phyloP scores from a whole-genome alignment of 2,329 filamentous ascomycete species.

The Mariannaea elegans region DNA sequence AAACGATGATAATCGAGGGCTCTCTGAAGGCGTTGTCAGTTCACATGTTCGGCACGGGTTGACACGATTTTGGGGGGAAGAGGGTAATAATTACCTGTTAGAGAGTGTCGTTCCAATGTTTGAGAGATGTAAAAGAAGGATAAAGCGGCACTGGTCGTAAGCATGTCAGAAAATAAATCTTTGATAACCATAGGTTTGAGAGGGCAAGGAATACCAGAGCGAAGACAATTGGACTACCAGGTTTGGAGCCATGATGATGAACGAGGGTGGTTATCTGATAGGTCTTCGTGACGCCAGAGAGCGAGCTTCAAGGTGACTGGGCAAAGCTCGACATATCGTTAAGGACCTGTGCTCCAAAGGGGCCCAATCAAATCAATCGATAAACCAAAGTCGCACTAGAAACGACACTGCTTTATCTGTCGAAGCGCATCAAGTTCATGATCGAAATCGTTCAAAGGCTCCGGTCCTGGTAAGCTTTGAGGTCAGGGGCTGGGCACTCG shows the following conservation, averaged over 20 bases:
- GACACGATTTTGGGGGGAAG: neutral
- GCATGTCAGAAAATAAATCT: neutral
- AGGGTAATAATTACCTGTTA: conserved; percentile 52
- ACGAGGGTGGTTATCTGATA: neutral
- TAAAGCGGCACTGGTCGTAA: conserved; percentile 50
- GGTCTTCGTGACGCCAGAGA: neutral
- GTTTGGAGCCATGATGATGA: conserved; percentile 33
- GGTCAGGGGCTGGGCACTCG: conserved; percentile 21
- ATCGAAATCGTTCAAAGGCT: neutral
- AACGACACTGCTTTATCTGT: too few species aligned
- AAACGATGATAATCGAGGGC: conserved; percentile 58
- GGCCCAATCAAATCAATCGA: neutral
- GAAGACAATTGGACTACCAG: conserved; percentile 35
- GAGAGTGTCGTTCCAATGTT: conserved; percentile 57
- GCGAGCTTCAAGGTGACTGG: conserved; percentile 4
- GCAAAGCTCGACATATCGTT: conserved; percentile 17
- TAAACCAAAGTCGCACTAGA: neutral
- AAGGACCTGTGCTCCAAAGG: neutral
- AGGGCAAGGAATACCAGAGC: conserved; percentile 30
- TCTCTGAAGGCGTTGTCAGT: conserved; percentile 48
- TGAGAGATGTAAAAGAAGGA: conserved; percentile 60
- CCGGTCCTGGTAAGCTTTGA: neutral
- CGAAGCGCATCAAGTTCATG: neutral
- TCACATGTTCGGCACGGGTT: neutral
- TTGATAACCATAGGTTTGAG: neutral